Evolutionary conservation across 805 yeast genomes (phyloP).

Genomic region (Candida railenensis): DNA sequence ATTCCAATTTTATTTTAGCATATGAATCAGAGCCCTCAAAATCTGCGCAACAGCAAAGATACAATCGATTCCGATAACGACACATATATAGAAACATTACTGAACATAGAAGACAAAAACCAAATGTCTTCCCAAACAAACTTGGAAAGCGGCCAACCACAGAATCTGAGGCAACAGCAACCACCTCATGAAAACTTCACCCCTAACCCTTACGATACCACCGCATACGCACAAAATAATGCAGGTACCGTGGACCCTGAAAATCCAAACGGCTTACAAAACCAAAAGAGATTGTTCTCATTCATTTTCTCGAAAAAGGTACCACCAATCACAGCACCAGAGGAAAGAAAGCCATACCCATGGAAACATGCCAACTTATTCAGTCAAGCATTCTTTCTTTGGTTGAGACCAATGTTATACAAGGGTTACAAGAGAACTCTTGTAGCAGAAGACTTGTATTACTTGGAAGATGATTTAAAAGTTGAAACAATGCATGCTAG

Average conservation of each 20-base stretch:
- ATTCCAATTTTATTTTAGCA: neutral
- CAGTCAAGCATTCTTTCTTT: constrained; percentile 37
- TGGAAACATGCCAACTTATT: constrained; percentile 39
- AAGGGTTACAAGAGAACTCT: constrained; percentile 43
- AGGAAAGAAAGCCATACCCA: constrained; percentile 52
- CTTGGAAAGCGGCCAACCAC: neutral
- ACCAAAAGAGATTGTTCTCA: constrained; percentile 52
- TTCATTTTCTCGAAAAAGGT: constrained; percentile 48
- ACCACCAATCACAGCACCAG: constrained; percentile 50
- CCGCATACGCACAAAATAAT: neutral
- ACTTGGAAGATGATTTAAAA: constrained; percentile 32
- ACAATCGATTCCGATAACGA: neutral
- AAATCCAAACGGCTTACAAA: constrained; percentile 31
- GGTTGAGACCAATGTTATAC: constrained; percentile 39
- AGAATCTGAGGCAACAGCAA: neutral
- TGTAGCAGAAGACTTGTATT: constrained; percentile 37
- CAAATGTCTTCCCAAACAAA: constrained; percentile 6
- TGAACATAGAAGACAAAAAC: constrained; percentile 1
- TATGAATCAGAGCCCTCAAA: constrained; percentile 1
- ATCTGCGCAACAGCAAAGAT: constrained; percentile 1
- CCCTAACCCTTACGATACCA: neutral
- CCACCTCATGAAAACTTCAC: neutral
- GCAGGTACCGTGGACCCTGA: constrained; percentile 9
- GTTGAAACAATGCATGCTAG: constrained; percentile 34
- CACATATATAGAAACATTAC: neutral